Conservation (phyloP, 495 filamentous ascomycete genomes). For the Cairneyella variabilis region DNA sequence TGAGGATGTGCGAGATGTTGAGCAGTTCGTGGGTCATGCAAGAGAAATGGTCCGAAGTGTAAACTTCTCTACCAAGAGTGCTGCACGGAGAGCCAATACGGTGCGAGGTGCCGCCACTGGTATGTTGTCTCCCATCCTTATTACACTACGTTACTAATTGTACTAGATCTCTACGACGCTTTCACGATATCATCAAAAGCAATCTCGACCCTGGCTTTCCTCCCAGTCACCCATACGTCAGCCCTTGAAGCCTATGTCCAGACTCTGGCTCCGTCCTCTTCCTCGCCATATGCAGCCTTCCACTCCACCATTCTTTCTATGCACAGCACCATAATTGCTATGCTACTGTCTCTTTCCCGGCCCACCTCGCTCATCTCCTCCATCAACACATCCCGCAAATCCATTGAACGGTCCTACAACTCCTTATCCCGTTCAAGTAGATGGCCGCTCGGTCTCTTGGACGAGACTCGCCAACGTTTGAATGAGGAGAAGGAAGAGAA, state of each 20-base stretch:
- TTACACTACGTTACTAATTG: conserved; percentile 22
- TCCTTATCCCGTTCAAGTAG: conserved; percentile 68
- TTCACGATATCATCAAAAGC: conserved; percentile 53
- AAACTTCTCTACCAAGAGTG: conserved; percentile 73
- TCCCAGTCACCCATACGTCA: conserved; percentile 62
- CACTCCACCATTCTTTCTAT: conserved; percentile 71
- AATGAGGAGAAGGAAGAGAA: conserved; percentile 77
- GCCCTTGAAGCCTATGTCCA: conserved; percentile 71
- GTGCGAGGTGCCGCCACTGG: conserved; percentile 52
- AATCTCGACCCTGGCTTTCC: conserved; percentile 57
- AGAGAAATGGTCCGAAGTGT: conserved; percentile 82
- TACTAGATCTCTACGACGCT: conserved; percentile 65
- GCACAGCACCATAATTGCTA: conserved; percentile 72
- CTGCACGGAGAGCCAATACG: conserved; percentile 66
- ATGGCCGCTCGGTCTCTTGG: conserved; percentile 79
- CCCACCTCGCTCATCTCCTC: conserved; percentile 71
- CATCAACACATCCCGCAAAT: conserved; percentile 60
- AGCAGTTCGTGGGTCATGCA: conserved; percentile 86
- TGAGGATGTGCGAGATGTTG: conserved; percentile 84
- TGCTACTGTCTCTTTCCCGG: conserved; percentile 76
- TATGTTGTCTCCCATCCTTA: conserved; percentile 29
- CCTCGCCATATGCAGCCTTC: conserved; percentile 70
- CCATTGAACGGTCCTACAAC: conserved; percentile 68
- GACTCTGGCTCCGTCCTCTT: conserved; percentile 62
- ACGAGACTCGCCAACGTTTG: conserved; percentile 79